Percentiles rank a stretch among this genome's conserved stretches.
Conservation (phyloP, 2,329 filamentous ascomycete genomes). For the Sarocladium kiliense region DNA sequence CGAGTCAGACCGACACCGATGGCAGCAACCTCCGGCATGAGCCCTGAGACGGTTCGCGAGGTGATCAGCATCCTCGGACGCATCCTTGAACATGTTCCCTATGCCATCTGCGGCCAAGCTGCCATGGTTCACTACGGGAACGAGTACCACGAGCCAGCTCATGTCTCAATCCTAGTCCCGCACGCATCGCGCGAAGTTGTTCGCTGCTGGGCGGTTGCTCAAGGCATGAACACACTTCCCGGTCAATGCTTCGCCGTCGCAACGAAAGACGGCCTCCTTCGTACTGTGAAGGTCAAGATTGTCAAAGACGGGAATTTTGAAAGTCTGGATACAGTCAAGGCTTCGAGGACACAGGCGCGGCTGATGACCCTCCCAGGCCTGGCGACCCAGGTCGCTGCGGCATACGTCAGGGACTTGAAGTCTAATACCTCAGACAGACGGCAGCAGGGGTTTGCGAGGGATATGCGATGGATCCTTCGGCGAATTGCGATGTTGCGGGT, state of each 20-base stretch:
- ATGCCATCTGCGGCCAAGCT: constrained; percentile 39
- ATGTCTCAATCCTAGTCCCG: constrained; percentile 19
- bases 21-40: constrained; percentile 19
- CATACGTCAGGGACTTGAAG: constrained; percentile 23
- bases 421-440: constrained; percentile 5
- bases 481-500: constrained; percentile 18
- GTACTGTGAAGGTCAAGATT: constrained; percentile 30
- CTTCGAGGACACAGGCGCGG: constrained; percentile 12
- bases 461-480: constrained; percentile 30
- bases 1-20: neutral
- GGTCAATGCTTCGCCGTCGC: constrained; percentile 17
- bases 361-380: constrained; percentile 30
- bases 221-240: constrained; percentile 23
- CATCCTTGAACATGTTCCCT: constrained; percentile 37
- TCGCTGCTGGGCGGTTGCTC: constrained; percentile 32
- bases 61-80: constrained; percentile 34
- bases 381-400: constrained; percentile 27
- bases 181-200: constrained; percentile 28
- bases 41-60: constrained; percentile 24
- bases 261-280: neutral
- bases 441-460: constrained; percentile 19
- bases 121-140: constrained; percentile 39
- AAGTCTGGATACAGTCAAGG: constrained; percentile 17
- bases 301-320: constrained; percentile 24
- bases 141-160: neutral